Base-by-base conservation (phyloP, 179 eudicot species). In the Spinacia oleracea region DNA sequence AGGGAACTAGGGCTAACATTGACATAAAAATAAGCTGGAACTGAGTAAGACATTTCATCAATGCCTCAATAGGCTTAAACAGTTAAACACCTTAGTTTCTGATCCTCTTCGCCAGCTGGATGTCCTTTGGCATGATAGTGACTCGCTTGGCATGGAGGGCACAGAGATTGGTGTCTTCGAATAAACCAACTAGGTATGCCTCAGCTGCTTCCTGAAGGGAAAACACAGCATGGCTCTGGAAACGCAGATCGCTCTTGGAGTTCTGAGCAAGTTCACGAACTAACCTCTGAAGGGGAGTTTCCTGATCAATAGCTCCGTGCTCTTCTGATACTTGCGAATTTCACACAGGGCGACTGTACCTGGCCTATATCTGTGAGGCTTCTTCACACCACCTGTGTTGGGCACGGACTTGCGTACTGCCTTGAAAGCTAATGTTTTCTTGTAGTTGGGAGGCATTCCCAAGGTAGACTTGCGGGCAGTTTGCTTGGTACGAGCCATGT, bases 401-500 rank as follows among this genome's bases (percentile, higher is more conserved):
- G 67, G 77, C n/a, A 60, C 42, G 21, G 77, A 74, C 23, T 74
- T 74, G 40, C 77, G 69, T 23, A 69, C 67, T 58, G 55, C 65
- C 76, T 55, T 73, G 32, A 51, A 53, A 21, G 77, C 77, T 25
- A 73, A 25, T 60, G 59, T 53, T 48, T 74, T 74, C 77, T 25
- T n/a, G n/a, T n/a, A n/a, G n/a, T n/a, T 58, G 6, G 77, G 77
- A 9, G 18, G 6, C 55, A 40, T 74, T 58, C 38, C 64, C 1
- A 74, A 11, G 31, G 77, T 59, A 35, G 77, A 74, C 51, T 74
- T 74, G 66, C 77, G 67, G 55, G 69, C 69, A 59, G 77, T 74
- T 74, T 74, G 77, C 77, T 74, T 74, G 14, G 68, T 74, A 21
- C 40, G 77, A 23, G 77, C 77, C 77, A 74, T 74, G n/a, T 32